Conservation (phyloP, 2,329 filamentous ascomycete species). For the Fusarium sp. region DNA sequence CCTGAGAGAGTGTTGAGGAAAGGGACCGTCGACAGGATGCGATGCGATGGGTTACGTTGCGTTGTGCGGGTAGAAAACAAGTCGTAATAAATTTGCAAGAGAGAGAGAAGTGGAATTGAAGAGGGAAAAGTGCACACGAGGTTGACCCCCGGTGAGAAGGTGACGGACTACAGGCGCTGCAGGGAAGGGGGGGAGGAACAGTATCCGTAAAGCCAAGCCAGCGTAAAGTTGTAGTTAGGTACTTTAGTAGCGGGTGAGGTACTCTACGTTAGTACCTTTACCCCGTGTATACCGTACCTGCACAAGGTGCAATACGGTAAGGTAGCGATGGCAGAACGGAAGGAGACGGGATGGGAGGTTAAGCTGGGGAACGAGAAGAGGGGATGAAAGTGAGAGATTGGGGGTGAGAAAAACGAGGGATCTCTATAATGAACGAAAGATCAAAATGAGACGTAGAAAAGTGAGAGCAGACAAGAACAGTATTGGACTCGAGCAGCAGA, state of each 20-base stretch:
- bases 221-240: neutral
- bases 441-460: constrained; percentile 4
- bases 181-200: constrained; percentile 24
- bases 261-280: neutral
- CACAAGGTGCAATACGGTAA: too few relatives aligned
- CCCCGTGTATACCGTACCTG: neutral
- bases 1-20: constrained; percentile 13
- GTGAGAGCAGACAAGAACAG: neutral
- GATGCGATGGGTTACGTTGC: constrained; percentile 10
- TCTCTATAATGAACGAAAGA: neutral
- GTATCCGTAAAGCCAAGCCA: constrained; percentile 1
- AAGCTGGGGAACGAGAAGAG: neutral
- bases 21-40: neutral
- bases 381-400: neutral
- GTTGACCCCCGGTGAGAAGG: constrained; percentile 25
- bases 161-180: constrained; percentile 12
- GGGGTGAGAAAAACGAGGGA: neutral
- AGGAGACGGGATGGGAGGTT: too few relatives aligned
- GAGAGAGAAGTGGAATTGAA: constrained; percentile 32
- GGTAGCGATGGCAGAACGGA: too few relatives aligned
- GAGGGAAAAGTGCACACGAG: constrained; percentile 41
- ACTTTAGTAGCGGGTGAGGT: neutral
- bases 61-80: constrained; percentile 23
- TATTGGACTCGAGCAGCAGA: too few relatives aligned
- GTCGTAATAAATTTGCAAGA: constrained; percentile 17